These are phyloP conservation scores for Thelonectria blattea DNA, from an alignment of 2,329 filamentous ascomycete species.

Conservation along the genomic window DNA sequence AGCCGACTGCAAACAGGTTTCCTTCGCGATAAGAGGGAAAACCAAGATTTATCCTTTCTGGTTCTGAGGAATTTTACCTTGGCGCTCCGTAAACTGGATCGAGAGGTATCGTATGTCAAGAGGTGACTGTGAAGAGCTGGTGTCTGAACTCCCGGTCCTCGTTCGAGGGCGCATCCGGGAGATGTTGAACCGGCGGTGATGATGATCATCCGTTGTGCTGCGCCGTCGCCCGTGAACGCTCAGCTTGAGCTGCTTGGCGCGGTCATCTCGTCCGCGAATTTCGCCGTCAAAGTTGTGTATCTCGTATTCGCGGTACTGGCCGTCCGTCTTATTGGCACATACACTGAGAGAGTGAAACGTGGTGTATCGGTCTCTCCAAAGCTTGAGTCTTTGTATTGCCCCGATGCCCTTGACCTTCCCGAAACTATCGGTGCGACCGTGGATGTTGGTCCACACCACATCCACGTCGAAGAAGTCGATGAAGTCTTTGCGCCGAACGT, in stretches of 20 bases:
- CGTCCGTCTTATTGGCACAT: slow-evolving; percentile 54
- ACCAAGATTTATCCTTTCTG: slow-evolving; percentile 1
- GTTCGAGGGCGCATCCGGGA: slow-evolving; percentile 48
- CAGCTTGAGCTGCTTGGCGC: slow-evolving; percentile 53
- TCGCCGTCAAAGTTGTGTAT: slow-evolving; percentile 56
- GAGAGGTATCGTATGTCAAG: slow-evolving; percentile 56
- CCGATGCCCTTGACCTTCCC: slow-evolving; percentile 58
- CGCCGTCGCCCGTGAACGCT: slow-evolving; percentile 48
- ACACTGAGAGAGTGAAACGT: slow-evolving; percentile 55
- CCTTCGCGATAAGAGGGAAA: slow-evolving; percentile 16
- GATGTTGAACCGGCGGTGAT: slow-evolving; percentile 51
- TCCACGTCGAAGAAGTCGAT: slow-evolving; percentile 60
- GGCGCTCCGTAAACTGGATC: slow-evolving; percentile 55
- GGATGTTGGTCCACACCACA: slow-evolving; percentile 58
- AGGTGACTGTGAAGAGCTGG: slow-evolving; percentile 31
- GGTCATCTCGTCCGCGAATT: slow-evolving; percentile 53
- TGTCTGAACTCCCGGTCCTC: slow-evolving; percentile 40
- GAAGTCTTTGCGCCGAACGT: slow-evolving; percentile 54
- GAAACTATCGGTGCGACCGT: slow-evolving; percentile 56
- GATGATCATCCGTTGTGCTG: slow-evolving; percentile 47
- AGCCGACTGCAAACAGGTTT: slow-evolving; percentile 29
- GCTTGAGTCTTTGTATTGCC: slow-evolving; percentile 58
- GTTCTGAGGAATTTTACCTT: slow-evolving; percentile 46
- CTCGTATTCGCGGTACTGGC: slow-evolving; percentile 55
- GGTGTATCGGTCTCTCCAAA: slow-evolving; percentile 57